Evolutionary conservation across 768 basidiomycete species (phyloP).

Genomic region (Postia placenta): DNA sequence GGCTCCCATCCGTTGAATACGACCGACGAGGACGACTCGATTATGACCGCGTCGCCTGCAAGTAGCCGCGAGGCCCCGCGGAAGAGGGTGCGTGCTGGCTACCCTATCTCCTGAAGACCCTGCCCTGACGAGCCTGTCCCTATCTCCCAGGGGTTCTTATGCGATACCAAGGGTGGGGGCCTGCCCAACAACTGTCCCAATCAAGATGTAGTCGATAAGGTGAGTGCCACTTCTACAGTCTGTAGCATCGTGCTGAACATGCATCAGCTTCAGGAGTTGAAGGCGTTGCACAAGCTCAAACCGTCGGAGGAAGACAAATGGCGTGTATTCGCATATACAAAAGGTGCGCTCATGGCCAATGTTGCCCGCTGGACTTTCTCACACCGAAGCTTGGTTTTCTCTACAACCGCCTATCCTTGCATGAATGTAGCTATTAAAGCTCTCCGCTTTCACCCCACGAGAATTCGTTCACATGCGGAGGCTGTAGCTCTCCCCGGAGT

Average conservation of each 20-base stretch:
- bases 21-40: background rate
- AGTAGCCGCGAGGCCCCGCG: conserved; percentile 2
- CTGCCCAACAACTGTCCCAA: conserved; percentile 40
- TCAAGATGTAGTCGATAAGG: conserved; percentile 73
- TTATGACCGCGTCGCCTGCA: background rate
- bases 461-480: conserved; percentile 53
- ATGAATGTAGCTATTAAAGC: conserved; percentile 50
- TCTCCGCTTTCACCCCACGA: conserved; percentile 47
- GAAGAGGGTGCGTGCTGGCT: conserved; percentile 9
- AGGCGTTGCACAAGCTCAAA: conserved; percentile 58
- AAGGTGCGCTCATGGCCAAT: conserved; percentile 39
- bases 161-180: conserved; percentile 44
- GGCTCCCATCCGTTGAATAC: too few relatives aligned
- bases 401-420: too few relatives aligned
- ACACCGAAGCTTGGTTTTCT: too few relatives aligned
- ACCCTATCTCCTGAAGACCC: background rate
- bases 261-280: conserved; percentile 60
- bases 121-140: background rate
- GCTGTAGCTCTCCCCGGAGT: conserved; percentile 56
- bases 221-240: conserved; percentile 21
- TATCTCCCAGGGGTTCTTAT: conserved; percentile 52
- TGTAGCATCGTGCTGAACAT: background rate
- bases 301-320: conserved; percentile 56
- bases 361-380: background rate
- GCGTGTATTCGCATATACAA: conserved; percentile 59